A percentile compares a stretch with the other conserved stretches of the same genome.
Evolutionary conservation across 495 filamentous ascomycete genomes (phyloP).

Genomic region (Tricharina praecox): DNA sequence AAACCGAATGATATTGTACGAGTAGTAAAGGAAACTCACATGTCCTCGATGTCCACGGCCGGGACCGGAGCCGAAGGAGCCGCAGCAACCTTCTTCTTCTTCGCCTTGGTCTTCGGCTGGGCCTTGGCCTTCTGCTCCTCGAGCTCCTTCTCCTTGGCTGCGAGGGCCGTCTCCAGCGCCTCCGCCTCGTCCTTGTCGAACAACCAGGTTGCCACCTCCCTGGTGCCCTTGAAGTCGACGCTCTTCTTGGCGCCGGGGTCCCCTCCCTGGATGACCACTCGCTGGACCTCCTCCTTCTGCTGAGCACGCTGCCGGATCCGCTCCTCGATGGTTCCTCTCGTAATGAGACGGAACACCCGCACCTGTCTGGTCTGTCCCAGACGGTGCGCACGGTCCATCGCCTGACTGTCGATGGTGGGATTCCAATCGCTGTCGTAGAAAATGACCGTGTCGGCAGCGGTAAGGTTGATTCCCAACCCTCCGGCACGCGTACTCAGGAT

Average conservation of each 20-base stretch:
- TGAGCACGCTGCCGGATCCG: conserved; percentile 92
- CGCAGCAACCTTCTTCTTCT: conserved; percentile 43
- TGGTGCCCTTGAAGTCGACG: conserved; percentile 35
- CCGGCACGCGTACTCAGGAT: conserved; percentile 87
- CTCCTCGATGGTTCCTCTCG: conserved; percentile 91
- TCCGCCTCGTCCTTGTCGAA: conserved; percentile 26
- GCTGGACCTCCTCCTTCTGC: conserved; percentile 98
- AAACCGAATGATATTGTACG: neutral
- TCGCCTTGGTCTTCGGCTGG: conserved; percentile 36
- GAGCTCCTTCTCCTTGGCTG: conserved; percentile 23
- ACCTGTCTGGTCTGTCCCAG: conserved; percentile 93
- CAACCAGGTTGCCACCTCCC: conserved; percentile 26
- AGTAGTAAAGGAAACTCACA: conserved; percentile 11
- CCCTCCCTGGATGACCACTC: conserved; percentile 90
- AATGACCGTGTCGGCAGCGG: conserved; percentile 77
- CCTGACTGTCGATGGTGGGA: conserved; percentile 93
- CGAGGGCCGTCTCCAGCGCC: conserved; percentile 31
- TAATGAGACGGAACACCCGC: conserved; percentile 94
- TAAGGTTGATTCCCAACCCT: conserved; percentile 95
- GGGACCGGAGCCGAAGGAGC: too few relatives aligned
- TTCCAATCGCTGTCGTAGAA: conserved; percentile 99
- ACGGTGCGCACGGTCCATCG: conserved; percentile 97
- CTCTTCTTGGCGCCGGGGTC: conserved; percentile 45
- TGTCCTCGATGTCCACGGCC: conserved; percentile 25
- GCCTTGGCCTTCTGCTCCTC: conserved; percentile 26